Evolutionary conservation across 1,139 yeast genomes (phyloP), one percentile per base, ranked within the genome.

Genomic region (Suhomyces guaymorum): DNA sequence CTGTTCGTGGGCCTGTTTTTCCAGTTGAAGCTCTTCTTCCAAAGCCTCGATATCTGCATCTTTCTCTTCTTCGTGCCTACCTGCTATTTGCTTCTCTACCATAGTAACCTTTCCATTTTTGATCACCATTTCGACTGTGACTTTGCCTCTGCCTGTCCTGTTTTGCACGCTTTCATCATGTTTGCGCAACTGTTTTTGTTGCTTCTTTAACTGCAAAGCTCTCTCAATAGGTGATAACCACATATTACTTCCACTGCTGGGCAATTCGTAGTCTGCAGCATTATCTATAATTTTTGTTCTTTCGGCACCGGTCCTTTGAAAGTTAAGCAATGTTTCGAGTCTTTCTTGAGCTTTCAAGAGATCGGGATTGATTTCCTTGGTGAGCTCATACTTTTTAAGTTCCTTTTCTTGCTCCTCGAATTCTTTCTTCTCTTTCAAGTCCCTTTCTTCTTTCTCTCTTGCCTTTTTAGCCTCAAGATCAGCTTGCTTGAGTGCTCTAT

Each of bases 191-290:
- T 79, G 82, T 38, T 82, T 75, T 52, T 90, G 97, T 54, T 89
- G 96, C 46, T 78, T 78, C 56, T 89, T 88, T 48, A 92, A 67
- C 38, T 73, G 77, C 38, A 88, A 67, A 0, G 97, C 97, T 47
- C 94, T 77, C 52, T 94, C 97, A 32, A 82, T 73, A 0, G 97
- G 92, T 4, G 87, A 78, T 1, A 95, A 81, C 98, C 98, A 94
- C 47, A 80, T 70, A 48, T 72, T 79, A 2, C 76, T 63, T 5
- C 32, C 33, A 30, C 76, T 75, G 4, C 64, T 51, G 0, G 80
- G 79, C 30, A 73, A 43, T 33, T 84, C 94, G 54, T 81, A 92
- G 55, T 94, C 98, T 5, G 96, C 80, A 0, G 95, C 97, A 52
- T 88, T 84, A 54, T 94, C 99, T 27, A 94, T 90, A 44, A 94